phyloP scores from a whole-genome alignment of 1,139 yeast genomes.

The Debaryomyces subglobosus region DNA sequence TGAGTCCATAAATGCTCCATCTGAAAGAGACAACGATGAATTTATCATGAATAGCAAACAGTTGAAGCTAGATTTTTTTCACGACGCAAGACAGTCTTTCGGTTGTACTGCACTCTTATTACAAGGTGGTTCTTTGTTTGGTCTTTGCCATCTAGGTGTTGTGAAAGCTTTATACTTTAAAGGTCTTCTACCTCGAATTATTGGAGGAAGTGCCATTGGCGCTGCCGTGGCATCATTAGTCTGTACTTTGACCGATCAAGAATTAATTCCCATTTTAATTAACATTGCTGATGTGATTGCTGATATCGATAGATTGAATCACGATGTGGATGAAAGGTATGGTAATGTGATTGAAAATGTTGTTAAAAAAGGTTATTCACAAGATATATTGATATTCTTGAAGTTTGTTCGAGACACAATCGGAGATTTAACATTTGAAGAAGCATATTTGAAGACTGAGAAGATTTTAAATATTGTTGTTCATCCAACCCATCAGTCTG shows the following conservation, averaged over 20 bases:
- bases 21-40: conserved; percentile 32
- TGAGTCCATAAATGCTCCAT: conserved; percentile 35
- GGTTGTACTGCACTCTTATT: conserved; percentile 89
- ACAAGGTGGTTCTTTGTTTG: conserved; percentile 94
- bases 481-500: conserved; percentile 73
- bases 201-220: conserved; percentile 95
- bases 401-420: conserved; percentile 77
- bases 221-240: conserved; percentile 89
- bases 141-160: conserved; percentile 91
- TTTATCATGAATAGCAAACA: conserved; percentile 55
- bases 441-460: conserved; percentile 85
- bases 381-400: conserved; percentile 77
- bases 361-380: conserved; percentile 76
- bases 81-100: conserved; percentile 85
- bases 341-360: conserved; percentile 72
- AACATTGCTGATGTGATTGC: conserved; percentile 55
- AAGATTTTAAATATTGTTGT: conserved; percentile 85
- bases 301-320: conserved; percentile 47
- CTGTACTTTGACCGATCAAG: conserved; percentile 65
- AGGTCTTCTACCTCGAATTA: conserved; percentile 77
- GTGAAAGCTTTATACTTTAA: conserved; percentile 76
- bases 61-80: conserved; percentile 79
- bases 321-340: conserved; percentile 64
- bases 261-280: conserved; percentile 52
- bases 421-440: conserved; percentile 89